Evolutionary conservation across 2,329 filamentous ascomycete genomes (phyloP).

Genomic region (Niveomyces coronatus): DNA sequence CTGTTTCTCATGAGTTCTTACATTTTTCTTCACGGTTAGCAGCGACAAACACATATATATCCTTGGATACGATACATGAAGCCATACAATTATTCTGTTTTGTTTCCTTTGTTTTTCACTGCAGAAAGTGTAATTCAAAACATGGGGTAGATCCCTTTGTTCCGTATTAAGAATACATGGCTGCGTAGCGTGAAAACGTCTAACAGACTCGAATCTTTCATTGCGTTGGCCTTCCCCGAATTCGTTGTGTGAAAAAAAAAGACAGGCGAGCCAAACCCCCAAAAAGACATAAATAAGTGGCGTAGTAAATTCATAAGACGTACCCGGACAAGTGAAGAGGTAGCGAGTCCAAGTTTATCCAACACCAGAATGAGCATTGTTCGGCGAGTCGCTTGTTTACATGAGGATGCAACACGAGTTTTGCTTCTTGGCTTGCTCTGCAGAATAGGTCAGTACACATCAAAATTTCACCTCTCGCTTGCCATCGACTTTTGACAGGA

Average conservation of each 20-base stretch:
- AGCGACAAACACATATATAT: background rate
- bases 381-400: conserved; percentile 29
- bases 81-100: no score
- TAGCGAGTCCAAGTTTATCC: conserved; percentile 4
- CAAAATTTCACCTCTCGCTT: background rate
- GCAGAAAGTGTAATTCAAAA: no score
- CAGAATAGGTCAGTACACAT: conserved; percentile 9
- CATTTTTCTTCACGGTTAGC: no score
- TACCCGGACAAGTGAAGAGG: background rate
- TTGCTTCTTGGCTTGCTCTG: conserved; percentile 65
- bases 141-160: no score
- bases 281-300: no score
- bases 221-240: background rate
- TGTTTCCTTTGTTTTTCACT: background rate
- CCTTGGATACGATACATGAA: background rate
- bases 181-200: no score
- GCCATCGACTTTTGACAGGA: background rate
- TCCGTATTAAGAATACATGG: no score
- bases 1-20: no score
- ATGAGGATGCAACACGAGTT: conserved; percentile 67
- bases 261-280: no score
- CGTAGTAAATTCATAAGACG: no score
- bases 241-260: background rate
- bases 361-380: conserved; percentile 19
- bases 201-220: background rate